Base-by-base conservation (phyloP, 2,329 filamentous ascomycete genomes). In the Microsporum audouinii region DNA sequence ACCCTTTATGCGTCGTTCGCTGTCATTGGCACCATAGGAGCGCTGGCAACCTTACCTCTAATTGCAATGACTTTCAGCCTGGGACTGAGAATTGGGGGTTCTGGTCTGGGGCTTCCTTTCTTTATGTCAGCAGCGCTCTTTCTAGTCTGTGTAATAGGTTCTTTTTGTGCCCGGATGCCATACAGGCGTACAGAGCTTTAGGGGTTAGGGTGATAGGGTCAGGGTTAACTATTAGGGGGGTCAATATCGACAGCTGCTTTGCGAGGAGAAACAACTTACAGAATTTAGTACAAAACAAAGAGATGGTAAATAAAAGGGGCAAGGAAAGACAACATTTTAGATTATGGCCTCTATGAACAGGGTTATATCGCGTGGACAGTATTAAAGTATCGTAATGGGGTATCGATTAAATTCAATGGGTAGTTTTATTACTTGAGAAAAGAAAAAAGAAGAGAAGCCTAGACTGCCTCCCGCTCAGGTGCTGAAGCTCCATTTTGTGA, bases 151-250 rank as follows among this genome's bases (percentile, higher is more conserved):
- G 57, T 12, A 23, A 49, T 49, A 14, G 34, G 57, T 8, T 39
- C 45, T 49, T 59, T 41, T 41, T 45, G 36, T 33, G 41, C 57
- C 8, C 12, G 23, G 23, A 59, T 59, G 57, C 57, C 57, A 47
- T 17, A 34, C 5, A 34, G 3, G 5, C n/a, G 45, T 27, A n/a
- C 5, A 27, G 36, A n/a, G 17, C 45, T 39, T 14, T 43, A 58
- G 45, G 17, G 17, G 12, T 33, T 31, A 27, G 7, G 14, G 5
- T 12, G 14, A 12, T 31, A 10, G 10, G 5, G 17, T 14, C n/a
- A 5, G 39, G n/a, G 39, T 6, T 23, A 12, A 17, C 39, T 43
- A n/a, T 12, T 43, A n/a, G 4, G 4, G 7, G 14, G 17, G 7
- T 5, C 6, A n/a, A 43, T 23, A 17, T 43, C 14, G 39, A n/a